Conservation (phyloP, 2,329 filamentous ascomycete species). For the Aspergillus fumigatiaffinis region DNA sequence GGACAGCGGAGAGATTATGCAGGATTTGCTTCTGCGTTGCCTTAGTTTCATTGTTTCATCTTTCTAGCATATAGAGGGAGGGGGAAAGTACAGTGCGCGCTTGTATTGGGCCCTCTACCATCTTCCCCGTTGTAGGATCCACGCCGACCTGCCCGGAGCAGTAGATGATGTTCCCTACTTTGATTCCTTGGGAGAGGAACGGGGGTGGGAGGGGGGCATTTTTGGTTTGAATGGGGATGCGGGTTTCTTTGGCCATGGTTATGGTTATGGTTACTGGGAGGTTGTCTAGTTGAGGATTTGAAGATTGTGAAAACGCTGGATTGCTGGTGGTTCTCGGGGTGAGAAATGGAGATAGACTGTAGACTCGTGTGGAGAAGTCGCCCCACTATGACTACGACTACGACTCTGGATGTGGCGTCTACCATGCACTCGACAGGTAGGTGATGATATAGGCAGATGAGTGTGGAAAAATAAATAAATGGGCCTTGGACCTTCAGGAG, state of each 20-base stretch:
- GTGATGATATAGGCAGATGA: background rate
- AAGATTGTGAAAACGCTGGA: too few relatives aligned
- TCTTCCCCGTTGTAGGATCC: constrained; percentile 48
- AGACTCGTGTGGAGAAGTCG: background rate
- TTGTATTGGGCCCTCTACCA: constrained; percentile 54
- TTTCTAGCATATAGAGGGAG: background rate
- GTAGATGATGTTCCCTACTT: constrained; percentile 61
- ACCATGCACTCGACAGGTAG: background rate
- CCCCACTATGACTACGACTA: background rate
- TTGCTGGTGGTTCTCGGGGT: background rate
- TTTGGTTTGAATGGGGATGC: constrained; percentile 34
- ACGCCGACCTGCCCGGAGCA: constrained; percentile 61
- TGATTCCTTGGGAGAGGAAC: constrained; percentile 54
- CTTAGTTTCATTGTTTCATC: background rate
- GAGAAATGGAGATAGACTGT: too few relatives aligned
- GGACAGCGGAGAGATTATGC: constrained; percentile 55
- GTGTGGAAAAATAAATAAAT: background rate
- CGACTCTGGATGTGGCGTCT: background rate
- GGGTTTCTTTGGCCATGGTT: constrained; percentile 10
- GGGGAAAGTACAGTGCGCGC: constrained; percentile 45
- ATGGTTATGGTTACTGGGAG: background rate
- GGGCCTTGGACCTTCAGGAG: background rate
- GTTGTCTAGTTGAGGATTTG: too few relatives aligned
- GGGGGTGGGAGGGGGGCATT: constrained; percentile 50
- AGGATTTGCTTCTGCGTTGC: constrained; percentile 44